phyloP scores from a whole-genome alignment of 2,329 filamentous ascomycete genomes.

The Coleophoma eucalyptorum region DNA sequence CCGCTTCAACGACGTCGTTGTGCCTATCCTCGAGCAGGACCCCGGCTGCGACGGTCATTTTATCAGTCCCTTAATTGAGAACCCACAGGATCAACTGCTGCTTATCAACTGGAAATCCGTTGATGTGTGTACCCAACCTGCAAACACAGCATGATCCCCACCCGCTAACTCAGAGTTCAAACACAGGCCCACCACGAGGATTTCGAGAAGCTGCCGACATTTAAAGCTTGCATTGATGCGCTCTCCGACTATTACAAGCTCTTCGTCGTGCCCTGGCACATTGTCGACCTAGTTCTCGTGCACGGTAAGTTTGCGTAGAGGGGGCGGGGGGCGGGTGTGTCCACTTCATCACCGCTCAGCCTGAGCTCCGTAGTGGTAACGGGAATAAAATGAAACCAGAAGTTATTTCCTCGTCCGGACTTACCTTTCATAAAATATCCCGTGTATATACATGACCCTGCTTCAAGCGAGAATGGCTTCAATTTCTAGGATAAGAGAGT shows the following conservation, averaged over 20 bases:
- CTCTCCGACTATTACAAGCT: not conserved
- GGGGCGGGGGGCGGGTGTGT: no score
- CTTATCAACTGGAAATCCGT: not conserved
- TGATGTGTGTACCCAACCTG: not conserved
- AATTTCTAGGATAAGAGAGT: no score
- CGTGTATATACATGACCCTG: no score
- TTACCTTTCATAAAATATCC: no score
- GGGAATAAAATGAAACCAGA: no score
- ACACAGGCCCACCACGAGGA: not conserved
- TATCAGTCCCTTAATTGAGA: not conserved
- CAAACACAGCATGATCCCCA: no score
- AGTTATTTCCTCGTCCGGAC: no score
- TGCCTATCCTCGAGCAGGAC: not conserved
- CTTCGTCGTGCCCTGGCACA: not conserved
- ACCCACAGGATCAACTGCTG: not conserved
- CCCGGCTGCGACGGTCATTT: not conserved
- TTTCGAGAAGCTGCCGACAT: not conserved
- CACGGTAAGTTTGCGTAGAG: no score
- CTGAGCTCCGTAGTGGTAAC: no score
- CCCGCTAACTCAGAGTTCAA: no score
- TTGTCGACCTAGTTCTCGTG: not conserved
- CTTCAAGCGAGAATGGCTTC: no score
- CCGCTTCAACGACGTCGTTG: not conserved
- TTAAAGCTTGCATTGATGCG: not conserved
- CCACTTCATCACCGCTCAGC: no score